Percentiles rank a stretch among this genome's conserved stretches.
phyloP scores from a whole-genome alignment of 1,139 yeast genomes.

The Yamadazyma trypodendri region DNA sequence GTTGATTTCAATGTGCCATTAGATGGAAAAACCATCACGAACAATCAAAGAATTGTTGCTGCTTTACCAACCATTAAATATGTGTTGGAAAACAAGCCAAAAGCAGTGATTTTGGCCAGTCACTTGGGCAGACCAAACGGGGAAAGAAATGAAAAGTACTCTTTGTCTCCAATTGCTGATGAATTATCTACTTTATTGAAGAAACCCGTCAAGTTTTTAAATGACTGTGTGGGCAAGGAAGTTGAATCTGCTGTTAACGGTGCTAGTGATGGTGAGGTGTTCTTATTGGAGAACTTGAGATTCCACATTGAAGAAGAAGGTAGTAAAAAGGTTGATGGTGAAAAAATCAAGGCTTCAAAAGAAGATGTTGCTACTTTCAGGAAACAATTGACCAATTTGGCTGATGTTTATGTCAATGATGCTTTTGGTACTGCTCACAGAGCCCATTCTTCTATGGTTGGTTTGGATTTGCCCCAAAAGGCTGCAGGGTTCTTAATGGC shows the following conservation, averaged over 20 bases:
- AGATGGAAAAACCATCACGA: constrained; percentile 93
- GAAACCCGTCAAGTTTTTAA: constrained; percentile 68
- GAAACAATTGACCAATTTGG: constrained; percentile 78
- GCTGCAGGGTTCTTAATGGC: constrained; percentile 98
- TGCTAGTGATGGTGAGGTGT: constrained; percentile 69
- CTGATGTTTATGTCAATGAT: constrained; percentile 94
- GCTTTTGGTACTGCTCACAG: constrained; percentile 99
- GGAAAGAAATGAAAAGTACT: constrained; percentile 75
- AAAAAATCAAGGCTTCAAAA: constrained; percentile 84
- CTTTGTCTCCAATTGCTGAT: constrained; percentile 85
- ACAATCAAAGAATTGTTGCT: constrained; percentile 98
- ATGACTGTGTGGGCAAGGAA: constrained; percentile 86
- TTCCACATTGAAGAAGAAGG: constrained; percentile 98
- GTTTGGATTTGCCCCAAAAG: constrained; percentile 86
- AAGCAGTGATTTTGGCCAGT: constrained; percentile 86
- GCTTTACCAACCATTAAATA: constrained; percentile 96
- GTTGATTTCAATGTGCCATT: constrained; percentile 98
- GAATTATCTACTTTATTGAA: constrained; percentile 77
- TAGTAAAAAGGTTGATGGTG: constrained; percentile 71
- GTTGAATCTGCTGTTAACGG: constrained; percentile 74
- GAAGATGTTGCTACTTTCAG: constrained; percentile 85
- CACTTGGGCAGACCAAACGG: constrained; percentile 99
- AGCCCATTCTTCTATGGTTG: constrained; percentile 98
- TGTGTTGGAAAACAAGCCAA: constrained; percentile 86
- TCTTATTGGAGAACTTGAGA: constrained; percentile 92